Conservation (phyloP, 108 stramenopile genomes). For the Nannochloropsis oceanica region DNA sequence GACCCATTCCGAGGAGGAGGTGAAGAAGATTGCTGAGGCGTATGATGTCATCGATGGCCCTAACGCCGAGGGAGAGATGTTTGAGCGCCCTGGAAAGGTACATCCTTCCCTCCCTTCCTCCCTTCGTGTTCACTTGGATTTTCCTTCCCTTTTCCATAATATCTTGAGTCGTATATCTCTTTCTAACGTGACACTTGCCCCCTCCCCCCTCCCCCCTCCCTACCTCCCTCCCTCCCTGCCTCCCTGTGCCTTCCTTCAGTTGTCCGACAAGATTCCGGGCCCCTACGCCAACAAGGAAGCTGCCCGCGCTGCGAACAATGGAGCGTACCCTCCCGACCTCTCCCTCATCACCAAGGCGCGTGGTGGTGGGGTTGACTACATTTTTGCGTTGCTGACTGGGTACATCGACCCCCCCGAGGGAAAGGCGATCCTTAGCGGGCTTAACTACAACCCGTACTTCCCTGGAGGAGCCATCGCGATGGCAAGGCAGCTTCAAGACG, state of each 20-base stretch:
- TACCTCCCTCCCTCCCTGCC: too few species aligned
- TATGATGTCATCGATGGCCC: slow-evolving; percentile 92
- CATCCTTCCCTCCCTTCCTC: slow-evolving; percentile 59
- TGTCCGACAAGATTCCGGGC: slow-evolving; percentile 35
- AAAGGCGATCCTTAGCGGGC: slow-evolving; percentile 81
- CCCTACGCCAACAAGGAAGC: slow-evolving; percentile 92
- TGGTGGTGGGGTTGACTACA: slow-evolving; percentile 86
- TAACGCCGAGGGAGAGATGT: slow-evolving; percentile 96
- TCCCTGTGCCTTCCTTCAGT: too few species aligned
- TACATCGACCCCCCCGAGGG: slow-evolving; percentile 88
- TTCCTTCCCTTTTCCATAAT: too few species aligned
- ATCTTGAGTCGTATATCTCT: neutral
- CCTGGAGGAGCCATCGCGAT: slow-evolving; percentile 96
- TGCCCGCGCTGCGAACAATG: slow-evolving; percentile 89
- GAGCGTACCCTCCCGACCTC: slow-evolving; percentile 94
- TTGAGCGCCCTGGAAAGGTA: slow-evolving; percentile 95
- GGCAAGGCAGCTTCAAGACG: slow-evolving; percentile 91
- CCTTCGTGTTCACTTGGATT: neutral
- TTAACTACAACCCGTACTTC: slow-evolving; percentile 72
- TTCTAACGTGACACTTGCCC: neutral
- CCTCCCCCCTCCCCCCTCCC: neutral
- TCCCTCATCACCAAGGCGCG: slow-evolving; percentile 96
- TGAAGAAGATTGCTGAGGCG: slow-evolving; percentile 58
- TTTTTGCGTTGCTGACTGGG: slow-evolving; percentile 85
- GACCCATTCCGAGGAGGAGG: slow-evolving; percentile 77